Evolutionary conservation across 768 basidiomycete genomes (phyloP), one percentile per base, ranked within the genome.

Genomic region (Rhodotorula taiwanensis): DNA sequence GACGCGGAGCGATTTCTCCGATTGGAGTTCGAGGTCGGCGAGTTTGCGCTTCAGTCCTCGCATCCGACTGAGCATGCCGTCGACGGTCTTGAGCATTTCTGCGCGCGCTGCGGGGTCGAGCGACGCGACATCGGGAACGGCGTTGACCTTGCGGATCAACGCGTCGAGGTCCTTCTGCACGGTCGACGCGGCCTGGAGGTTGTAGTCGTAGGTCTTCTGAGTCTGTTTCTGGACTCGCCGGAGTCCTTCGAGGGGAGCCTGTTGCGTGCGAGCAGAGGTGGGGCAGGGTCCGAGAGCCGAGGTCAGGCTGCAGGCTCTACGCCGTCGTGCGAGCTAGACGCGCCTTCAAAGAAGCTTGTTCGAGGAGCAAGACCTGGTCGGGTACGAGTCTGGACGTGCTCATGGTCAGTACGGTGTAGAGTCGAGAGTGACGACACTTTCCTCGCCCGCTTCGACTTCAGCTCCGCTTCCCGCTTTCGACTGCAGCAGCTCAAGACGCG

Each of bases 221-320:
- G 86, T 84, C 23, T 84, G 81, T 39, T 89, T 84, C 73, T 93
- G 92, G n/a, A 86, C 81, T 76, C 87, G 88, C 71, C 88, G 84
- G 72, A 89, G 88, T 70, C 87, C 87, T 78, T 93, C 90, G 76
- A 86, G 88, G 16, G 90, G 90, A 18, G 90, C 88, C 90, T 93
- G 68, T 6, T n/a, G n/a, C 7, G 23, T 5, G 21, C 4, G 20
- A 21, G 39, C 25, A 21, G 51, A 52, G 50, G 11, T n/a, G 21
- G 23, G 50, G 36, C 3, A n/a, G n/a, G 49, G 42, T 8, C 33
- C 41, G 51, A 55, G 45, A 41, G 56, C n/a, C 10, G 44, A 39
- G 23, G 33, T 27, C 30, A 52, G 16, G 13, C 25, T 21, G 58
- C 16, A 20, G 11, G 30, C 28, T 15, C 10, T 14, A 20, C n/a